Evolutionary conservation across 306 rosid genomes (phyloP).

Genomic region (Begonia peltatifolia): DNA sequence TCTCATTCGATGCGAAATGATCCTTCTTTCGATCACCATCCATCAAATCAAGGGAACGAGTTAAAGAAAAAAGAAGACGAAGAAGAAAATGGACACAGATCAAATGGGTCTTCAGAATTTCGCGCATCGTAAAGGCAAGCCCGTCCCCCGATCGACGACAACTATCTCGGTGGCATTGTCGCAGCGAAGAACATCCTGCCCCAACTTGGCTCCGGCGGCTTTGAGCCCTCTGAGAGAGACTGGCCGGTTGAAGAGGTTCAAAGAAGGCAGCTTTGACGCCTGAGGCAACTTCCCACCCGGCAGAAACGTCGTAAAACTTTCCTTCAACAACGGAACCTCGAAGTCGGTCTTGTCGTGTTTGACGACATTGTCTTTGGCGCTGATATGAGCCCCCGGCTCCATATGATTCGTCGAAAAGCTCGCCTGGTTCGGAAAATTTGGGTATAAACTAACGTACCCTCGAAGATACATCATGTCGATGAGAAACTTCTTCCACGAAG

Average conservation of each 20-base stretch:
- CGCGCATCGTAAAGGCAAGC: slow-evolving; percentile 57
- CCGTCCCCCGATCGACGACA: slow-evolving; percentile 53
- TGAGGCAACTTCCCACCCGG: slow-evolving; percentile 71
- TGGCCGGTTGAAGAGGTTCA: slow-evolving; percentile 77
- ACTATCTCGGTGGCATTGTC: slow-evolving; percentile 64
- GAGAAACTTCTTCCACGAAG: slow-evolving; percentile 95
- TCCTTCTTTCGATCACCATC: no score
- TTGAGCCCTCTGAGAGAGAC: slow-evolving; percentile 77
- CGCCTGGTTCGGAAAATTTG: slow-evolving; percentile 79
- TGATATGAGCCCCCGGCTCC: slow-evolving; percentile 98
- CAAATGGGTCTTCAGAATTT: slow-evolving; percentile 34
- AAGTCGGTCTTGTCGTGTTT: slow-evolving; percentile 69
- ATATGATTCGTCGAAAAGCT: slow-evolving; percentile 97
- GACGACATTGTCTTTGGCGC: slow-evolving; percentile 71
- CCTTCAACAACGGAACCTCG: slow-evolving; percentile 77
- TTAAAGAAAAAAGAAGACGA: no score
- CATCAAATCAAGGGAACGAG: no score
- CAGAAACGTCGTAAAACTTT: slow-evolving; percentile 40
- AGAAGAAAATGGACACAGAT: no score
- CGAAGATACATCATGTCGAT: slow-evolving; percentile 97
- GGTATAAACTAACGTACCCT: slow-evolving; percentile 87
- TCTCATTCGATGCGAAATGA: no score
- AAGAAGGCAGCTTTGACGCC: slow-evolving; percentile 62
- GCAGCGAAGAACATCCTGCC: slow-evolving; percentile 77
- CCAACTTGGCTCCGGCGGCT: slow-evolving; percentile 83